These are phyloP conservation scores for Termitomyces sp. DNA, from an alignment of 768 basidiomycete genomes.

Conservation along the genomic window DNA sequence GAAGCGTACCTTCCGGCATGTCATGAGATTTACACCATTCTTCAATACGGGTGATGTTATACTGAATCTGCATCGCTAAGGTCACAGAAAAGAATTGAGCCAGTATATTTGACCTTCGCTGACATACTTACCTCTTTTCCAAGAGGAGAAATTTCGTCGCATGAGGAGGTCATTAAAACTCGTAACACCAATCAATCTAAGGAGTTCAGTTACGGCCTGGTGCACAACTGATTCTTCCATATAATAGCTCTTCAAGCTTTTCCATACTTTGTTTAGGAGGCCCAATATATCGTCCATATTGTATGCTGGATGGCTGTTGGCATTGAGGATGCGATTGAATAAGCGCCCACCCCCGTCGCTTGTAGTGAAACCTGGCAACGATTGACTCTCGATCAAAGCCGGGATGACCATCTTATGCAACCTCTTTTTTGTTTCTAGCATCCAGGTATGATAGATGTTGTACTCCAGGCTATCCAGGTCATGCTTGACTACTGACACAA, in stretches of 20 bases:
- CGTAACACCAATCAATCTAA: slow-evolving; percentile 93
- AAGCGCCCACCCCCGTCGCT: slow-evolving; percentile 89
- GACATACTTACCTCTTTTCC: slow-evolving; percentile 84
- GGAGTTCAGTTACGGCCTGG: slow-evolving; percentile 89
- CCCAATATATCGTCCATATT: slow-evolving; percentile 99
- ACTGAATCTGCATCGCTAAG: slow-evolving; percentile 99
- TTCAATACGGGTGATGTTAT: slow-evolving; percentile 95
- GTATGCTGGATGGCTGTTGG: slow-evolving; percentile 83
- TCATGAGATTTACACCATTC: slow-evolving; percentile 99
- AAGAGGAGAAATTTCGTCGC: slow-evolving; percentile 98
- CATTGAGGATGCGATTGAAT: slow-evolving; percentile 87
- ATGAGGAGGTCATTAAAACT: slow-evolving; percentile 98
- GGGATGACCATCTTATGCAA: slow-evolving; percentile 98
- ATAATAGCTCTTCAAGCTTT: slow-evolving; percentile 96
- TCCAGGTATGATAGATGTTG: slow-evolving; percentile 99
- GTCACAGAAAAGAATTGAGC: neutral
- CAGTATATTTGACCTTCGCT: neutral
- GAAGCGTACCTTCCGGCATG: slow-evolving; percentile 97
- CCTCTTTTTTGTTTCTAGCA: slow-evolving; percentile 96
- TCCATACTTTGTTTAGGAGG: slow-evolving; percentile 96
- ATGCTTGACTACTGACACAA: slow-evolving; percentile 98
- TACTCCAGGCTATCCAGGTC: slow-evolving; percentile 98
- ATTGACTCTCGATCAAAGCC: slow-evolving; percentile 97
- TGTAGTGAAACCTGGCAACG: slow-evolving; percentile 95
- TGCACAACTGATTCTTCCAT: slow-evolving; percentile 97